Conservation (phyloP, 345 rosid genomes). For the Arabidopsis suecica region DNA sequence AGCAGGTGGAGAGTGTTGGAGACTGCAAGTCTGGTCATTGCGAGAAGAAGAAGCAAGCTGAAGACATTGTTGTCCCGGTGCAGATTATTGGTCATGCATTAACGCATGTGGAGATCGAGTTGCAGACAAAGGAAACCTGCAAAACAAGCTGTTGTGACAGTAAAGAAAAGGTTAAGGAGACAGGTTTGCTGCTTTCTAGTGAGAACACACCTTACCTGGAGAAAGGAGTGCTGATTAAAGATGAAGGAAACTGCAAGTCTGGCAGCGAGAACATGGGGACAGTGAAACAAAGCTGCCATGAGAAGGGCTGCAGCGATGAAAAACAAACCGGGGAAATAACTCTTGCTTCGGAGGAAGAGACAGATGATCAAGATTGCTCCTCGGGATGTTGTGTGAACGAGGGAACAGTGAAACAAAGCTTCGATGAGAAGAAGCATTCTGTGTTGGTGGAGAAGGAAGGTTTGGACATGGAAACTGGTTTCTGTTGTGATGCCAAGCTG, state of each 20-base stretch:
- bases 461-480: slow-evolving; percentile 19
- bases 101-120: slow-evolving; percentile 19
- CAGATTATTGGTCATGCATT: slow-evolving; percentile 1
- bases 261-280: slow-evolving; percentile 10
- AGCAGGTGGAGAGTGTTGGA: slow-evolving; percentile 8
- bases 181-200: neutral
- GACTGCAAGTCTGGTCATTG: slow-evolving; percentile 17
- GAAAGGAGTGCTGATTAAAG: slow-evolving; percentile 14
- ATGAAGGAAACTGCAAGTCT: slow-evolving; percentile 18
- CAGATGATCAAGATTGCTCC: too few species aligned
- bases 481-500: slow-evolving; percentile 30
- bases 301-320: neutral
- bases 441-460: too few species aligned
- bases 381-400: neutral
- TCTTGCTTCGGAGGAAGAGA: too few species aligned
- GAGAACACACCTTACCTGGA: slow-evolving; percentile 3
- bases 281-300: slow-evolving; percentile 33
- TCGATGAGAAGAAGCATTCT: slow-evolving; percentile 14
- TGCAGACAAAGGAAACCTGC: slow-evolving; percentile 33
- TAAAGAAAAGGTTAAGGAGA: slow-evolving; percentile 34
- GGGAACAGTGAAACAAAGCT: slow-evolving; percentile 19
- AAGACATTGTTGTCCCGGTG: slow-evolving; percentile 1
- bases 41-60: slow-evolving; percentile 16
- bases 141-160: slow-evolving; percentile 41
- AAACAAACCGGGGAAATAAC: too few species aligned